phyloP scores from a whole-genome alignment of 768 basidiomycete genomes.

The Hericium alpestre region DNA sequence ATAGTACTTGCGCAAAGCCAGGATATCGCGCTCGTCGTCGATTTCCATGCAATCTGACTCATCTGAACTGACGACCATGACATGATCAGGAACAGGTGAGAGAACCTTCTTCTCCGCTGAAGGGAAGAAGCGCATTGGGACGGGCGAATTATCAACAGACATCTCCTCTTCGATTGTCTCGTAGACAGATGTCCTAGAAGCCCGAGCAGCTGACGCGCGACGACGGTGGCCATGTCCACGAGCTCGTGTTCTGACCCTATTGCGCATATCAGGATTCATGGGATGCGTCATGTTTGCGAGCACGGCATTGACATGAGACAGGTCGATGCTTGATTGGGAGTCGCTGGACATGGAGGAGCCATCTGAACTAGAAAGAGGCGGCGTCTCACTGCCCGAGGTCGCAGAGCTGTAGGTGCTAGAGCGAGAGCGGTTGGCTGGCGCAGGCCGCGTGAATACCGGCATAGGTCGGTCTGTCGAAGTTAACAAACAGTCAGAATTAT shows the following conservation, averaged over 20 bases:
- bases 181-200: constrained; percentile 59
- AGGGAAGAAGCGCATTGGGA: constrained; percentile 1
- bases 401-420: constrained; percentile 57
- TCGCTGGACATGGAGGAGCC: constrained; percentile 59
- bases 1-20: constrained; percentile 55
- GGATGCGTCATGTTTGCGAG: constrained; percentile 49
- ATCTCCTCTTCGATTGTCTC: constrained; percentile 74
- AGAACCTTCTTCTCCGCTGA: constrained; percentile 1
- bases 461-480: constrained; percentile 23
- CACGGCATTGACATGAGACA: constrained; percentile 46
- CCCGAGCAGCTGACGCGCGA: constrained; percentile 52
- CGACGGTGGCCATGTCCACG: constrained; percentile 63
- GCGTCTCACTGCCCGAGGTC: constrained; percentile 60
- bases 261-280: constrained; percentile 25
- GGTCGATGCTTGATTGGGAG: constrained; percentile 62
- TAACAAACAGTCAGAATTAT: constrained; percentile 9
- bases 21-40: constrained; percentile 62
- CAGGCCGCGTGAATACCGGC: constrained; percentile 56
- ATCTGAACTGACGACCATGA: constrained; percentile 47
- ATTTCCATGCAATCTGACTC: constrained; percentile 39
- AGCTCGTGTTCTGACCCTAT: constrained; percentile 39
- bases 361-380: constrained; percentile 55
- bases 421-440: constrained; percentile 39
- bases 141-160: constrained; percentile 23
- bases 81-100: constrained; percentile 12